Evolutionary conservation across 768 basidiomycete genomes (phyloP).

Genomic region (Epithele typhae): DNA sequence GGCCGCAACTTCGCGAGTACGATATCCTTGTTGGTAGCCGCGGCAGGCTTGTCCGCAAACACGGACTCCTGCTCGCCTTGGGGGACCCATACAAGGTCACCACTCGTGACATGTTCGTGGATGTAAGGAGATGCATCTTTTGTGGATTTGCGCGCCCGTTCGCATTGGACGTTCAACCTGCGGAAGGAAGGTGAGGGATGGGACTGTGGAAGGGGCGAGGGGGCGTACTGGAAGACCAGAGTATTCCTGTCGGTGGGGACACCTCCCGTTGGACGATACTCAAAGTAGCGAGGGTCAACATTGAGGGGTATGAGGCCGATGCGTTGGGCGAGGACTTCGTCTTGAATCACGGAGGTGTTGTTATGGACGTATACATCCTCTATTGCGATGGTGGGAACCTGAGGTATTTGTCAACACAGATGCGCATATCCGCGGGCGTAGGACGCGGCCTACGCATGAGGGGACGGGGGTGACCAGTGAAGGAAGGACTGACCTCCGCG

Average conservation of each 20-base stretch:
- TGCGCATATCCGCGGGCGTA: neutral
- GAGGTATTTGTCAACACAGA: slow-evolving; percentile 1
- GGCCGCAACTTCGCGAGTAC: slow-evolving; percentile 90
- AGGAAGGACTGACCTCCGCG: slow-evolving; percentile 78
- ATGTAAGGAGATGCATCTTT: slow-evolving; percentile 29
- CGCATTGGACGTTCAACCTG: slow-evolving; percentile 58
- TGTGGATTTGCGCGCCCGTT: slow-evolving; percentile 51
- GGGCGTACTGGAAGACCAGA: slow-evolving; percentile 63
- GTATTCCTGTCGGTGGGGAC: slow-evolving; percentile 85
- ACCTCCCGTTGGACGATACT: slow-evolving; percentile 38
- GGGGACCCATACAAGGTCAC: slow-evolving; percentile 70
- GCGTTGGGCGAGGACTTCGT: slow-evolving; percentile 92
- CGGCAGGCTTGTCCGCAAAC: slow-evolving; percentile 45
- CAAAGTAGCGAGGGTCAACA: slow-evolving; percentile 73
- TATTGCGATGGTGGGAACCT: slow-evolving; percentile 91
- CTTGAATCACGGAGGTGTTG: slow-evolving; percentile 91
- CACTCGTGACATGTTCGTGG: slow-evolving; percentile 44
- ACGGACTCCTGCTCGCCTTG: slow-evolving; percentile 75
- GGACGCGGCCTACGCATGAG: neutral
- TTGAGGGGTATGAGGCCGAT: slow-evolving; percentile 88
- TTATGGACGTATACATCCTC: slow-evolving; percentile 92
- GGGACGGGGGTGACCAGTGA: too few species aligned
- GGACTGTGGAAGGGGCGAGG: neutral
- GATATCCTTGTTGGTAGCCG: slow-evolving; percentile 74
- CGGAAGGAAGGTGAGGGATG: neutral